A percentile compares a stretch with the other conserved stretches of the same genome.
Conservation (phyloP, 75 land plant species). For the Sequoia sempervirens region DNA sequence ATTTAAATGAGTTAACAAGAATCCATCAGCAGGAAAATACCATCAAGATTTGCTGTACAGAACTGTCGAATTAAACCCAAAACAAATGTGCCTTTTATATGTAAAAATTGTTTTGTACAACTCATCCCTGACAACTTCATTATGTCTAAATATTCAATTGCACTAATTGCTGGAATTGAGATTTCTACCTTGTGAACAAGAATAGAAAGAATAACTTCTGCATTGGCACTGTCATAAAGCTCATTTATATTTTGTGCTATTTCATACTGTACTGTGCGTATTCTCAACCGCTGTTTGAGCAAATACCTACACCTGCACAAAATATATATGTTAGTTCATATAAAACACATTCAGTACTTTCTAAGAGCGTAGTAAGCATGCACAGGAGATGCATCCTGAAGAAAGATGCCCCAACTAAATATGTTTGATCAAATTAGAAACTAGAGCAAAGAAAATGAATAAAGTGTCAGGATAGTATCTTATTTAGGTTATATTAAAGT, state of each 20-base stretch:
- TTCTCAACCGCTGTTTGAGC: conserved; percentile 65
- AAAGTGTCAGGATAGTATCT: too few species aligned
- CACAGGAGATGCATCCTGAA: neutral
- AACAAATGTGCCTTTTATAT: neutral
- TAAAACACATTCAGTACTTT: neutral
- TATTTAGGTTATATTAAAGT: too few species aligned
- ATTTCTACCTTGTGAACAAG: conserved; percentile 86
- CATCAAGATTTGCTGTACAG: neutral
- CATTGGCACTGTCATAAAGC: conserved; percentile 84
- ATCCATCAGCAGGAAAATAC: neutral
- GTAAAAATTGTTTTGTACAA: neutral
- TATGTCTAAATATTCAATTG: neutral
- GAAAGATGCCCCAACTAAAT: neutral
- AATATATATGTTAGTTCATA: neutral
- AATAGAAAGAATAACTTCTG: conserved; percentile 80
- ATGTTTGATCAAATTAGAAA: too few species aligned
- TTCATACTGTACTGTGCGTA: conserved; percentile 68
- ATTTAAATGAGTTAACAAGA: neutral
- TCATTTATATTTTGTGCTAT: conserved; percentile 61
- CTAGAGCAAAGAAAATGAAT: too few species aligned
- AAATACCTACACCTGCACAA: conserved; percentile 46
- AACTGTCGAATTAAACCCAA: neutral
- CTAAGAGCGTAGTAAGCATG: neutral
- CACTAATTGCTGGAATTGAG: neutral
- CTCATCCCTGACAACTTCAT: neutral